Evolutionary conservation across 1,284 basidiomycete genomes (phyloP).

Genomic region (Ustilago esculenta): DNA sequence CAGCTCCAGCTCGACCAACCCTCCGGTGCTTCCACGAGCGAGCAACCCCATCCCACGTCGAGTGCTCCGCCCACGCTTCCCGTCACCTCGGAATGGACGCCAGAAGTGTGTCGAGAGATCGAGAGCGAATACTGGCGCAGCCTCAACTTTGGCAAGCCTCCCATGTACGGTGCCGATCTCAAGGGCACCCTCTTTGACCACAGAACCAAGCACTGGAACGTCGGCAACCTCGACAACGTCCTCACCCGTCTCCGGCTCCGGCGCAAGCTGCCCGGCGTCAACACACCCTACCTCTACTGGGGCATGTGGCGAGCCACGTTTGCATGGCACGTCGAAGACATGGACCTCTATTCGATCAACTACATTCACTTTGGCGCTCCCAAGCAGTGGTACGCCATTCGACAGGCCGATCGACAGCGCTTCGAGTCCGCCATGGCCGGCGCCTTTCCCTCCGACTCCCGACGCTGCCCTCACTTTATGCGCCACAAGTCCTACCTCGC

Average conservation of each 20-base stretch:
- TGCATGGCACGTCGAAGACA: slow-evolving; percentile 95
- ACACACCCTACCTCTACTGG: slow-evolving; percentile 96
- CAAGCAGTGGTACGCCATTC: slow-evolving; percentile 94
- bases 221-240: slow-evolving; percentile 86
- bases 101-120: slow-evolving; percentile 77
- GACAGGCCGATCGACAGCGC: slow-evolving; percentile 77
- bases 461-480: slow-evolving; percentile 88
- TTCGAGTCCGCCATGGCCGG: slow-evolving; percentile 66
- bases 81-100: slow-evolving; percentile 49
- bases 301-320: slow-evolving; percentile 98
- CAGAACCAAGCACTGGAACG: slow-evolving; percentile 87
- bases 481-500: slow-evolving; percentile 96
- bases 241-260: slow-evolving; percentile 82
- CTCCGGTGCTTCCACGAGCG: not conserved
- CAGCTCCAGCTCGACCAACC: not conserved
- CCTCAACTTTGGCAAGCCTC: slow-evolving; percentile 85
- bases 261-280: slow-evolving; percentile 84
- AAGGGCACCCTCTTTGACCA: slow-evolving; percentile 86
- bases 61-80: slow-evolving; percentile 5
- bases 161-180: slow-evolving; percentile 96
- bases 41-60: too few relatives aligned
- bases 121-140: slow-evolving; percentile 93
- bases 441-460: slow-evolving; percentile 67
- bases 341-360: slow-evolving; percentile 95
- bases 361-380: slow-evolving; percentile 99